These are phyloP conservation scores for Syzygium syzygioides DNA, from an alignment of 441 rosid genomes.

Conservation along the genomic window DNA sequence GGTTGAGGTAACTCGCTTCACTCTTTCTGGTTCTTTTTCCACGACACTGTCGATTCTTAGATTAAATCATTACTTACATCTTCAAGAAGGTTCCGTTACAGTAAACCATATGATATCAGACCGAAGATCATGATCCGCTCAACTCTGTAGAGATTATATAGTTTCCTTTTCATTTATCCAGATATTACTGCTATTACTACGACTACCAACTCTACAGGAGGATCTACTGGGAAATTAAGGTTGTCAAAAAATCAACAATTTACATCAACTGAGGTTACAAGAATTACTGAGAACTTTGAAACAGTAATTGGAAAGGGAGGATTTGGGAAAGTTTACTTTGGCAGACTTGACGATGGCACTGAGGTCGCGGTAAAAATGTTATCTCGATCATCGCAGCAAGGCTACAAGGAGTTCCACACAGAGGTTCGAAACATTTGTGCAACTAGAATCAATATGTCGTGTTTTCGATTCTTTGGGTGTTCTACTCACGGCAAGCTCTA, in stretches of 20 bases:
- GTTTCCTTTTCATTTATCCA: background rate
- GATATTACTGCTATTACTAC: background rate
- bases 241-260: background rate
- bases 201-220: background rate
- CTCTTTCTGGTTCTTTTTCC: background rate
- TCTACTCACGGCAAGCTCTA: too few species aligned
- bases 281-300: conserved; percentile 13
- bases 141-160: too few species aligned
- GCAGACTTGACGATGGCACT: conserved; percentile 20
- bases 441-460: too few species aligned
- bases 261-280: background rate
- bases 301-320: conserved; percentile 38
- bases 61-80: background rate
- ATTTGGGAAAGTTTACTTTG: conserved; percentile 35
- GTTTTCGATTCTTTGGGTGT: background rate
- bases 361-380: conserved; percentile 41
- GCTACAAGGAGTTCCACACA: conserved; percentile 39
- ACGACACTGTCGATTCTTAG: background rate
- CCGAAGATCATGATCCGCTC: too few species aligned
- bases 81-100: background rate
- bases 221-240: background rate
- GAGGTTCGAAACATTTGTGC: conserved; percentile 18
- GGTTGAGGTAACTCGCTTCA: background rate
- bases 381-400: conserved; percentile 31
- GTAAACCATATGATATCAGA: background rate